Evolutionary conservation across 192 early-diverging fungal species (phyloP).

Genomic region (Endogone sp.): DNA sequence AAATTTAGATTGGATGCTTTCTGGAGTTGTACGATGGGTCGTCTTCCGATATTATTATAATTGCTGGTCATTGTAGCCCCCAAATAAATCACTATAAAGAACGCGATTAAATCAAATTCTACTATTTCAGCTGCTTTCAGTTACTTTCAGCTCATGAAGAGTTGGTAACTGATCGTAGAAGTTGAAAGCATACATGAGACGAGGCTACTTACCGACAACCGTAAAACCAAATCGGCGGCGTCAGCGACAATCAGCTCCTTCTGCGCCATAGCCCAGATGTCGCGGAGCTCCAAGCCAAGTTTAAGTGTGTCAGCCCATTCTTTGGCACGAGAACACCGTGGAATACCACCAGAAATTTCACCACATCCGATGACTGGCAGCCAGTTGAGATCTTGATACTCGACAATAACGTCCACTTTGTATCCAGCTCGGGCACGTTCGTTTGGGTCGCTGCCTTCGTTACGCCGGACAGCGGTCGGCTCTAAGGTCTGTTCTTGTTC

Average conservation of each 20-base stretch:
- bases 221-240: background rate
- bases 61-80: no score
- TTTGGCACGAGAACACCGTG: background rate
- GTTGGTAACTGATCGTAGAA: background rate
- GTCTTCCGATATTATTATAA: no score
- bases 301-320: background rate
- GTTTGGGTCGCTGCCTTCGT: background rate
- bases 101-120: no score
- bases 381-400: background rate
- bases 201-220: background rate
- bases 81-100: no score
- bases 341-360: background rate
- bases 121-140: no score
- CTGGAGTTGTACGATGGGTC: no score
- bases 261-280: background rate
- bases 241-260: background rate
- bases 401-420: background rate
- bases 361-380: conserved; percentile 1
- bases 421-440: background rate
- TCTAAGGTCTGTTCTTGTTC: background rate
- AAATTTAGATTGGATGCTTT: no score
- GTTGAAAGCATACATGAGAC: background rate
- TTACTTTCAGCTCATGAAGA: background rate
- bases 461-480: background rate
- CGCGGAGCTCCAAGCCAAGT: background rate